These are phyloP conservation scores for Microdochium nivale DNA, from an alignment of 2,329 filamentous ascomycete species.

Conservation along the genomic window DNA sequence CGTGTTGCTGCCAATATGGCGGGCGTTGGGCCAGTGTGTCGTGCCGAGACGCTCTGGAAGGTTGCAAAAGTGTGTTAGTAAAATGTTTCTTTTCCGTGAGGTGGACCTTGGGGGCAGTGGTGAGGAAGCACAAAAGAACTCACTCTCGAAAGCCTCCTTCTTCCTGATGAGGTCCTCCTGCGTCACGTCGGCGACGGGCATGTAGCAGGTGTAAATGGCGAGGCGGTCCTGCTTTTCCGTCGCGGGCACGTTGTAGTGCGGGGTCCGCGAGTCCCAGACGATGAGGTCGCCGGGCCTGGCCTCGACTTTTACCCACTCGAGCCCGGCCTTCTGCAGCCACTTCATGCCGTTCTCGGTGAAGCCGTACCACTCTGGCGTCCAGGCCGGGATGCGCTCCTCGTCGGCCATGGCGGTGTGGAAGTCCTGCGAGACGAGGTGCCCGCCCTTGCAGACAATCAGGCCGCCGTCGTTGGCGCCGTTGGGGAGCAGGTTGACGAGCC, in stretches of 20 bases:
- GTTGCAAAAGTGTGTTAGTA: conserved; percentile 1
- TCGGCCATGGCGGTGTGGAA: conserved; percentile 22
- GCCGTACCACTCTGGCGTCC: conserved; percentile 23
- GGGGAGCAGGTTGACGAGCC: conserved; percentile 34
- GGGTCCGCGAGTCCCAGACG: conserved; percentile 25
- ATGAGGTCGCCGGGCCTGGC: conserved; percentile 33
- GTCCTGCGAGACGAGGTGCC: conserved; percentile 16
- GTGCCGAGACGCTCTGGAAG: conserved; percentile 21
- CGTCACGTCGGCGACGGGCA: conserved; percentile 26
- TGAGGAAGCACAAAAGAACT: no score
- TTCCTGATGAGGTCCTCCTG: conserved; percentile 30
- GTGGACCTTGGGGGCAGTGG: no score
- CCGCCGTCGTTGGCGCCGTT: conserved; percentile 24
- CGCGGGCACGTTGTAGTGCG: conserved; percentile 30
- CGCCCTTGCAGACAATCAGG: conserved; percentile 21
- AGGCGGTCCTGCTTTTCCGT: conserved; percentile 18
- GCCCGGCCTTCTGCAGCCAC: conserved; percentile 23
- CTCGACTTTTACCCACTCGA: conserved; percentile 24
- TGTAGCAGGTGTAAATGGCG: conserved; percentile 29
- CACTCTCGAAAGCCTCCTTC: conserved; percentile 27
- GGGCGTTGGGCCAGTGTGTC: conserved; percentile 31
- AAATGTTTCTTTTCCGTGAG: no score
- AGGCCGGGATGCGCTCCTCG: conserved; percentile 23
- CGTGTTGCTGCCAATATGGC: conserved; percentile 10
- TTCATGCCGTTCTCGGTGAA: conserved; percentile 24